Evolutionary conservation across 768 basidiomycete genomes (phyloP).

Genomic region (Russula earlei): DNA sequence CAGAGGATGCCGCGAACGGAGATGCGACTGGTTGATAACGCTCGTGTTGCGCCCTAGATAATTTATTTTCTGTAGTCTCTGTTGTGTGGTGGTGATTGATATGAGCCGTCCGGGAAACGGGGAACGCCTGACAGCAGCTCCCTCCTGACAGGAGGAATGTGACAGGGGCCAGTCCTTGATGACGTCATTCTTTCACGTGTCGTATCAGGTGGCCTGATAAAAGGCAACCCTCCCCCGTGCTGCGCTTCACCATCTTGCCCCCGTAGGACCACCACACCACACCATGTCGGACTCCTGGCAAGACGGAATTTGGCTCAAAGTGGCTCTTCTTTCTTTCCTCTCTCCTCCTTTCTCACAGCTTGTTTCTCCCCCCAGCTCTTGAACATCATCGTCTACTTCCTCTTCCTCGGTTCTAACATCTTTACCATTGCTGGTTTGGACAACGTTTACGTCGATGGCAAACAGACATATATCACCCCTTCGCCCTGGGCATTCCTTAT

Average conservation of each 20-base stretch:
- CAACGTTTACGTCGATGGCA: slow-evolving; percentile 60
- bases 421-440: slow-evolving; percentile 75
- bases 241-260: neutral
- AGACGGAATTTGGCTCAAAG: slow-evolving; percentile 79
- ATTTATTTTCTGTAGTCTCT: neutral
- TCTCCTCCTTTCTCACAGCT: neutral
- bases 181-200: slow-evolving; percentile 8
- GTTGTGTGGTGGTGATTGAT: no score
- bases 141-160: neutral
- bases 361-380: slow-evolving; percentile 33
- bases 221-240: neutral
- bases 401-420: slow-evolving; percentile 86
- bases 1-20: slow-evolving; percentile 4
- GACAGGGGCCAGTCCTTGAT: neutral
- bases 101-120: no score
- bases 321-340: slow-evolving; percentile 16
- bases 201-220: neutral
- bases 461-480: slow-evolving; percentile 92
- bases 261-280: no score
- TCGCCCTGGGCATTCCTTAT: slow-evolving; percentile 88
- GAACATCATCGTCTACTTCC: slow-evolving; percentile 75
- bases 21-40: neutral
- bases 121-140: neutral
- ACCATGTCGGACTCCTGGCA: slow-evolving; percentile 41
- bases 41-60: neutral